Conservation (phyloP, 345 rosid species). For the Hibiscus trionum region DNA sequence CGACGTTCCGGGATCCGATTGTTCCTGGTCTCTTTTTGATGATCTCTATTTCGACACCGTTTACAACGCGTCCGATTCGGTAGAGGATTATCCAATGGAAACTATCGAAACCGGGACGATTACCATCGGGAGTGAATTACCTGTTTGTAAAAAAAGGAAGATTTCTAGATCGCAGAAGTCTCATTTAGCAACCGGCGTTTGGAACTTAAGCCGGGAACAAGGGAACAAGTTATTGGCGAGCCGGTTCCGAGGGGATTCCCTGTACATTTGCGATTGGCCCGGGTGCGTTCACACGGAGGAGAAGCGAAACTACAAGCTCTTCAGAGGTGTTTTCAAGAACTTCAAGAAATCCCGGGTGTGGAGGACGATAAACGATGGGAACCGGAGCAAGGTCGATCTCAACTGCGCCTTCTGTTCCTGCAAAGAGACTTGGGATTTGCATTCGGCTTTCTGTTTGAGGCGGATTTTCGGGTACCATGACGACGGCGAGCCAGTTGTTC, state of each 20-base stretch:
- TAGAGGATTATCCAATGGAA: conserved; percentile 16
- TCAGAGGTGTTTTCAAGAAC: conserved; percentile 83
- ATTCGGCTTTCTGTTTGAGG: conserved; percentile 83
- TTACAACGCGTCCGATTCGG: conserved; percentile 40
- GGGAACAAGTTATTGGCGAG: conserved; percentile 87
- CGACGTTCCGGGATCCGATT: conserved; percentile 20
- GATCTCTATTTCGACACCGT: conserved; percentile 76
- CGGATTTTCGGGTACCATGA: conserved; percentile 75
- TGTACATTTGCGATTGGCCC: conserved; percentile 91
- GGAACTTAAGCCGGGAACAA: conserved; percentile 83
- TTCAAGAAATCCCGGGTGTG: conserved; percentile 77
- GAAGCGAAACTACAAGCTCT: conserved; percentile 84
- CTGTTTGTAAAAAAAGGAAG: conserved; percentile 42
- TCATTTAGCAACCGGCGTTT: conserved; percentile 61
- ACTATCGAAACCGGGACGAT: conserved; percentile 18
- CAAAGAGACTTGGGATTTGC: conserved; percentile 83
- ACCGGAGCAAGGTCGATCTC: conserved; percentile 48
- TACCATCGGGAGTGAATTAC: conserved; percentile 21
- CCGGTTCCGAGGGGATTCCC: conserved; percentile 73
- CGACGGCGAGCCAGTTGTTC: conserved; percentile 89
- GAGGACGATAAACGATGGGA: conserved; percentile 79
- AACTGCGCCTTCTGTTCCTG: conserved; percentile 77
- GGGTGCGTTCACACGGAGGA: conserved; percentile 77
- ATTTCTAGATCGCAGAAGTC: conserved; percentile 39
- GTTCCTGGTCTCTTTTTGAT: conserved; percentile 72